phyloP scores from a whole-genome alignment of 2,329 filamentous ascomycete species.

The Phyllosticta ampelicida region DNA sequence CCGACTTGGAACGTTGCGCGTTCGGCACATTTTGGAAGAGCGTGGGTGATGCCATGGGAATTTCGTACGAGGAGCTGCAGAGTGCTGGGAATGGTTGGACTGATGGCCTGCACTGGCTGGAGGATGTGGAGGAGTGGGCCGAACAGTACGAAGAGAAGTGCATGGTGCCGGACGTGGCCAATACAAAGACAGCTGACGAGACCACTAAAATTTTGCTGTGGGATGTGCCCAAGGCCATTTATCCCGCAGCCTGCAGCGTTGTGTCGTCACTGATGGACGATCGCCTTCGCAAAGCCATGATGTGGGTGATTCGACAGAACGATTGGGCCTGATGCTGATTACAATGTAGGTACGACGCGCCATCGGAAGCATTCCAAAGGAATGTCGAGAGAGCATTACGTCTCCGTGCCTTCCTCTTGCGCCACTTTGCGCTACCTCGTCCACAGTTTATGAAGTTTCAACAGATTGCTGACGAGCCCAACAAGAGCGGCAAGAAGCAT shows the following conservation, averaged over 20 bases:
- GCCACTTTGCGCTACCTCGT: slow-evolving; percentile 51
- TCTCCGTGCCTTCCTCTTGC: slow-evolving; percentile 45
- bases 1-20: slow-evolving; percentile 57
- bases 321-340: slow-evolving; percentile 17
- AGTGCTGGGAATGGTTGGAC: slow-evolving; percentile 31
- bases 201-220: slow-evolving; percentile 52
- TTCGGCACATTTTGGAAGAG: slow-evolving; percentile 60
- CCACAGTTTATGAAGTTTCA: slow-evolving; percentile 25
- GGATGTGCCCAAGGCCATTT: slow-evolving; percentile 37
- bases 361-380: slow-evolving; percentile 21
- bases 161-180: slow-evolving; percentile 41
- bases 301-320: slow-evolving; percentile 30
- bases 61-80: slow-evolving; percentile 40
- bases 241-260: slow-evolving; percentile 39
- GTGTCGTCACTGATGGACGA: slow-evolving; percentile 54
- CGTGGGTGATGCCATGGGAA: slow-evolving; percentile 59
- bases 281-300: slow-evolving; percentile 52
- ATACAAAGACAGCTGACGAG: slow-evolving; percentile 40
- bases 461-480: slow-evolving; percentile 29
- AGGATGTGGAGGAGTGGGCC: slow-evolving; percentile 42
- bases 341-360: slow-evolving; percentile 25
- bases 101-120: slow-evolving; percentile 43
- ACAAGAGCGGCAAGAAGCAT: slow-evolving; percentile 41
- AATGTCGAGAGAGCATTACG: slow-evolving; percentile 40
- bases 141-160: slow-evolving; percentile 46